Conservation (phyloP, 2,329 filamentous ascomycete species). For the Clonostachys rosea region DNA sequence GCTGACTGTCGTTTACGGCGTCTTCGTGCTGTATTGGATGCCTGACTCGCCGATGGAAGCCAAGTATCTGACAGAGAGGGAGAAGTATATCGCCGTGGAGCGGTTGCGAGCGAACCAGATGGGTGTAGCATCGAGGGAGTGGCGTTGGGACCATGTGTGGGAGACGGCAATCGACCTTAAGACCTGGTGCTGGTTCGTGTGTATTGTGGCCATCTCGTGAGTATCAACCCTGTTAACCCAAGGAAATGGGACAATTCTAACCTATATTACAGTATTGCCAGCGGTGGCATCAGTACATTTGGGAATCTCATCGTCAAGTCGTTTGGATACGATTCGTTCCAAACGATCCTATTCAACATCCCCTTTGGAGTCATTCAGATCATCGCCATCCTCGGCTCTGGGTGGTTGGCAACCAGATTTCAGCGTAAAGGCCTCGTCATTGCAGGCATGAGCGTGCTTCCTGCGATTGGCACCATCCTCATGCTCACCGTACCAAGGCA, state of each 20-base stretch:
- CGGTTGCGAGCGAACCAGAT: conserved; percentile 46
- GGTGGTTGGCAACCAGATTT: conserved; percentile 46
- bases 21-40: conserved; percentile 46
- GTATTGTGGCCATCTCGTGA: conserved; percentile 48
- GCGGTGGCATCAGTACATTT: conserved; percentile 54
- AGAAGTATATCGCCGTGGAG: conserved; percentile 55
- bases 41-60: conserved; percentile 60
- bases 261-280: conserved; percentile 32
- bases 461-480: conserved; percentile 51
- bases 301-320: conserved; percentile 52
- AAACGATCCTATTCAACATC: conserved; percentile 56
- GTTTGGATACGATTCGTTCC: conserved; percentile 51
- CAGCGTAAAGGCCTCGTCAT: conserved; percentile 52
- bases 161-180: conserved; percentile 31
- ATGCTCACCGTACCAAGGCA: conserved; percentile 35
- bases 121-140: conserved; percentile 28
- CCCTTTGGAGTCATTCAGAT: conserved; percentile 58
- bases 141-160: conserved; percentile 33
- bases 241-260: no score
- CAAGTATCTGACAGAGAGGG: conserved; percentile 48
- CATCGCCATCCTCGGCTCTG: conserved; percentile 52
- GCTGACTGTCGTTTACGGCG: conserved; percentile 37
- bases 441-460: conserved; percentile 46
- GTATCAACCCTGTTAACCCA: conserved; percentile 1
- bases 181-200: conserved; percentile 34